Base-by-base conservation (phyloP, 495 filamentous ascomycete genomes). In the Aspergillus indologenus region DNA sequence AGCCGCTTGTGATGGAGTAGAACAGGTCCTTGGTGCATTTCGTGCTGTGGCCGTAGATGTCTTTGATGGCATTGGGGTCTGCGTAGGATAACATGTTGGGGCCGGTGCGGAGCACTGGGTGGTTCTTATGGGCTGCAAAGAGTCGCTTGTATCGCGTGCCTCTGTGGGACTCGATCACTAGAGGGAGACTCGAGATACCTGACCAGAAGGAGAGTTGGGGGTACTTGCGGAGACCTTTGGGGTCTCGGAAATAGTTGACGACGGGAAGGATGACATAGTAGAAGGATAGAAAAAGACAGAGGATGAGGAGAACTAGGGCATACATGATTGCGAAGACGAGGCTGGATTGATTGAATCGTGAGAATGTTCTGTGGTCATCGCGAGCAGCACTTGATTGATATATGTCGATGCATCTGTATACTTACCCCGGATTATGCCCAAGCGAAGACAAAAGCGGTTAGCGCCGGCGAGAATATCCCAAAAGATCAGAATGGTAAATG, bases 11-110 rank as follows among this genome's bases (percentile, higher is more conserved):
- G 4, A 64, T 57, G 2, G 59, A 64, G 66, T 83, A 83, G 7
- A 71, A 70, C 3, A 58, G 50, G 54, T 79, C 79, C 53, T 82
- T 83, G 54, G 62, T 64, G 50, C 75, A 79, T 45, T 60, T 61
- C 0, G 79, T 78, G 24, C 65, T 65, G 58, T 83, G 80, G 22
- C 77, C 77, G 57, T 82, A 83, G 46, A 83, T 81, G 54, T 81
- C 79, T 58, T 75, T 75, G 58, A 80, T 79, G 7, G 79, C 80
- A 11, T 15, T 45, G 23, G 15, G 62, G 42, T 61, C 68, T 8
- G 61, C 58, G 58, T 66, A 81, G 0, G 79, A 81, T 0, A 83
- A 65, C 8, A 67, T 58, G 50, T 82, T 83, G 3, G 79, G 79
- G 2, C 75, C 77, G 42, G 72, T 75, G 2, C 80, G 74, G 19